phyloP scores from a whole-genome alignment of 805 yeast genomes.

The Candida ovalis region DNA sequence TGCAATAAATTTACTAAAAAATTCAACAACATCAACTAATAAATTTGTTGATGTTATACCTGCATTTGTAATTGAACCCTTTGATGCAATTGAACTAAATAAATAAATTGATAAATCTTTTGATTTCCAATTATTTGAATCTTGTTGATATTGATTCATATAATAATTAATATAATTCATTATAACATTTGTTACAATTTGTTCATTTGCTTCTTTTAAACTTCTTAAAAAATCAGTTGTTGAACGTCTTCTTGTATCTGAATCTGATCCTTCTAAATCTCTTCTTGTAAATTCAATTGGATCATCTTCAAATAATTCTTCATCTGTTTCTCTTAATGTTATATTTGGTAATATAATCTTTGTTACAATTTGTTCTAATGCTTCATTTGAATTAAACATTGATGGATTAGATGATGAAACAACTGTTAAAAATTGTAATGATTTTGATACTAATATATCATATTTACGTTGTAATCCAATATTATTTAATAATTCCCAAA shows the following conservation, averaged over 20 bases:
- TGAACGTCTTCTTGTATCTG: constrained; percentile 87
- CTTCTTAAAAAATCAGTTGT: constrained; percentile 91
- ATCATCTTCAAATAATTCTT: constrained; percentile 93
- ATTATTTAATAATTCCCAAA: constrained; percentile 72
- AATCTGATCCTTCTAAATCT: constrained; percentile 92
- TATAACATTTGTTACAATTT: constrained; percentile 68
- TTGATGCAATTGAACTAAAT: constrained; percentile 86
- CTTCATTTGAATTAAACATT: constrained; percentile 57
- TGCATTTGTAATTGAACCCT: constrained; percentile 78
- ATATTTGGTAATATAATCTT: constrained; percentile 88
- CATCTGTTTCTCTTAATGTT: constrained; percentile 79
- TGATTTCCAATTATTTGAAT: constrained; percentile 64
- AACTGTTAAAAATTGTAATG: constrained; percentile 78
- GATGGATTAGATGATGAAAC: constrained; percentile 66
- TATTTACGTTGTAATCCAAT: constrained; percentile 70
- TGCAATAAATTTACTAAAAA: constrained; percentile 78
- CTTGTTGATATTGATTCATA: constrained; percentile 46
- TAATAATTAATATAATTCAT: constrained; percentile 68
- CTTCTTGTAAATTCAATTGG: constrained; percentile 90
- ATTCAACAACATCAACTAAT: constrained; percentile 79
- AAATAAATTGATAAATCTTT: constrained; percentile 85
- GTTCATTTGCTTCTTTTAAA: constrained; percentile 73
- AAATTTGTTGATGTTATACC: constrained; percentile 88
- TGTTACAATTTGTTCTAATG: constrained; percentile 72
- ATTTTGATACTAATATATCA: constrained; percentile 79